phyloP scores from a whole-genome alignment of 2,329 filamentous ascomycete species.

The Curvularia spicifera region DNA sequence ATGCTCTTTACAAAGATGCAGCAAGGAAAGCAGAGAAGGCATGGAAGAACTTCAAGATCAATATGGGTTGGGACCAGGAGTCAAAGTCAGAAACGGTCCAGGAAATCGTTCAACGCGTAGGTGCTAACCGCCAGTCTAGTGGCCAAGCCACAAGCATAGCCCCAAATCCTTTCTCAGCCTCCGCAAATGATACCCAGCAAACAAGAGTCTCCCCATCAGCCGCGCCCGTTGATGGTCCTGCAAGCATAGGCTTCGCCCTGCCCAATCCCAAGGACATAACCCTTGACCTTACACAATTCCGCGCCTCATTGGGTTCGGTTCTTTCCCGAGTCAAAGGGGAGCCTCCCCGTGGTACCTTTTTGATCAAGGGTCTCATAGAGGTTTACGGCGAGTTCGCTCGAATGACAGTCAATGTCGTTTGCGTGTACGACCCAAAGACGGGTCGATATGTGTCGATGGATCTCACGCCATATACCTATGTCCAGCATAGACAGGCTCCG shows the following conservation, averaged over 20 bases:
- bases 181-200: conserved; percentile 24
- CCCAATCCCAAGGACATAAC: conserved; percentile 35
- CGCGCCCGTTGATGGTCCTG: conserved; percentile 17
- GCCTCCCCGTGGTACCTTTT: conserved; percentile 54
- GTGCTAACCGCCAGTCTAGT: conserved; percentile 10
- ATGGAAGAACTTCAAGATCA: conserved; percentile 35
- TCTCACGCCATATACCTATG: conserved; percentile 31
- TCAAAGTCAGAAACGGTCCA: conserved; percentile 21
- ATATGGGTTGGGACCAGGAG: conserved; percentile 35
- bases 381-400: conserved; percentile 52
- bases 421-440: conserved; percentile 54
- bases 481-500: conserved; percentile 47
- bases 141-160: conserved; percentile 14
- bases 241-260: conserved; percentile 33
- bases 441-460: conserved; percentile 47
- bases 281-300: conserved; percentile 38
- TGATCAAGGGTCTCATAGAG: conserved; percentile 56
- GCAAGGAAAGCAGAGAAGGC: conserved; percentile 25
- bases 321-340: too few species aligned
- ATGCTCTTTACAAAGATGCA: conserved; percentile 33
- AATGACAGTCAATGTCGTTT: conserved; percentile 54
- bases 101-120: conserved; percentile 19
- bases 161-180: conserved; percentile 16
- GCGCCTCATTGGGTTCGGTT: conserved; percentile 13
- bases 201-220: conserved; percentile 17